Conservation (phyloP, 2,329 filamentous ascomycete genomes). For the Aspergillus alliaceus region DNA sequence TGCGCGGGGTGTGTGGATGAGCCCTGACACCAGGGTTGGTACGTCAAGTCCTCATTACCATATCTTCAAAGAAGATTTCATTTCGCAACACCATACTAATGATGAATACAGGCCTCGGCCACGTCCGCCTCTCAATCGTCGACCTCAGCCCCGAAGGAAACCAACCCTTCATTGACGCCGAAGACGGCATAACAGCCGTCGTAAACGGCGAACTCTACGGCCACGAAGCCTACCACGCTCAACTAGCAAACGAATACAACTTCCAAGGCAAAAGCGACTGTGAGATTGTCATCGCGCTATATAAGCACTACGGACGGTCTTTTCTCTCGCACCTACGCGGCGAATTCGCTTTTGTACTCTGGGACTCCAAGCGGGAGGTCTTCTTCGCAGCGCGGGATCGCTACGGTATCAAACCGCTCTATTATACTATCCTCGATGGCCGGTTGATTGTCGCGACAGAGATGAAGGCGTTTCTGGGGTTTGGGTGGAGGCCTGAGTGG, state of each 20-base stretch:
- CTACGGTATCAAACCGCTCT: constrained; percentile 59
- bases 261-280: constrained; percentile 52
- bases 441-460: constrained; percentile 53
- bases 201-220: constrained; percentile 62
- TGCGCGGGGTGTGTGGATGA: not conserved
- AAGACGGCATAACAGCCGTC: constrained; percentile 51
- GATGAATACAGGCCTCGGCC: constrained; percentile 43
- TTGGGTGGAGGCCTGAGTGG: constrained; percentile 56
- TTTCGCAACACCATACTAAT: no score
- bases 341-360: constrained; percentile 57
- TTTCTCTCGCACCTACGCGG: constrained; percentile 52
- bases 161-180: constrained; percentile 48
- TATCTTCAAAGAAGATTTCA: no score
- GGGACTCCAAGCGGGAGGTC: constrained; percentile 44
- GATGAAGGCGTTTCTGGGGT: constrained; percentile 53
- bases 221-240: constrained; percentile 45
- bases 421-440: constrained; percentile 47
- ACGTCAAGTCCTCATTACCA: no score
- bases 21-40: not conserved
- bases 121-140: constrained; percentile 51
- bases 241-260: constrained; percentile 40
- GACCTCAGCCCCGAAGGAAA: constrained; percentile 3
- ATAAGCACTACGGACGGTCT: constrained; percentile 49
- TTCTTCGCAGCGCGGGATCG: constrained; percentile 55
- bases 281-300: constrained; percentile 56